These are phyloP conservation scores for Waltiozyma sp. DNA, from an alignment of 1,139 yeast species.

Conservation along the genomic window DNA sequence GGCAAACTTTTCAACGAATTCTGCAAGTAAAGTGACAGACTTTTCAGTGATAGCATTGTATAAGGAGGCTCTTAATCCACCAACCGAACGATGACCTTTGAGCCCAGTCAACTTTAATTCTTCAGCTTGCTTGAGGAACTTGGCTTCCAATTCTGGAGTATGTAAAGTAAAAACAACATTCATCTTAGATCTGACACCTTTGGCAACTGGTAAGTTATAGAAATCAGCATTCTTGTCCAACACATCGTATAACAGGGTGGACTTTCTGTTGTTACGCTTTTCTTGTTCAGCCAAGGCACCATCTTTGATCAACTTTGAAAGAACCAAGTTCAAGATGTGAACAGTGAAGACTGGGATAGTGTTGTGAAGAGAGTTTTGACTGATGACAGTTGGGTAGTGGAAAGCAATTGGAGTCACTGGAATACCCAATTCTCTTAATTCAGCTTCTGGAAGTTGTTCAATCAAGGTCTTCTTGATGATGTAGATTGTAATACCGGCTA, in stretches of 20 bases:
- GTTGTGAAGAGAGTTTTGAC: conserved; percentile 87
- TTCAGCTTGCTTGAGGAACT: conserved; percentile 54
- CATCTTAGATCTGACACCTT: conserved; percentile 73
- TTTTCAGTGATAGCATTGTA: conserved; percentile 73
- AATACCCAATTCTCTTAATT: conserved; percentile 43
- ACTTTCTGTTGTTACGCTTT: conserved; percentile 44
- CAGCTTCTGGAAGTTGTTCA: conserved; percentile 54
- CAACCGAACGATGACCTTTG: conserved; percentile 95
- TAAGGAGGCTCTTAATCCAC: conserved; percentile 90
- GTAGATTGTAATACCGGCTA: conserved; percentile 89
- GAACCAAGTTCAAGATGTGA: conserved; percentile 72
- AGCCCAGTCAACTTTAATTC: conserved; percentile 55
- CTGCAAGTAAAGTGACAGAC: conserved; percentile 37
- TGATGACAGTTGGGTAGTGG: conserved; percentile 77
- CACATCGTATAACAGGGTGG: conserved; percentile 47
- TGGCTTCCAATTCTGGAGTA: conserved; percentile 50
- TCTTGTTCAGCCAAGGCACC: conserved; percentile 45
- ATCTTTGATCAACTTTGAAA: conserved; percentile 34
- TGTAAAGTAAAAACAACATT: conserved; percentile 79
- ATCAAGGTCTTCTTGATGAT: conserved; percentile 74
- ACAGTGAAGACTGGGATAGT: conserved; percentile 90
- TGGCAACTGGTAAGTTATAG: conserved; percentile 56
- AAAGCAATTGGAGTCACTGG: conserved; percentile 84
- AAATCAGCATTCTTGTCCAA: conserved; percentile 58
- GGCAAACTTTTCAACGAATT: conserved; percentile 56